Evolutionary conservation across 208 protist species (phyloP).

Genomic region (Leishmania turanica): DNA sequence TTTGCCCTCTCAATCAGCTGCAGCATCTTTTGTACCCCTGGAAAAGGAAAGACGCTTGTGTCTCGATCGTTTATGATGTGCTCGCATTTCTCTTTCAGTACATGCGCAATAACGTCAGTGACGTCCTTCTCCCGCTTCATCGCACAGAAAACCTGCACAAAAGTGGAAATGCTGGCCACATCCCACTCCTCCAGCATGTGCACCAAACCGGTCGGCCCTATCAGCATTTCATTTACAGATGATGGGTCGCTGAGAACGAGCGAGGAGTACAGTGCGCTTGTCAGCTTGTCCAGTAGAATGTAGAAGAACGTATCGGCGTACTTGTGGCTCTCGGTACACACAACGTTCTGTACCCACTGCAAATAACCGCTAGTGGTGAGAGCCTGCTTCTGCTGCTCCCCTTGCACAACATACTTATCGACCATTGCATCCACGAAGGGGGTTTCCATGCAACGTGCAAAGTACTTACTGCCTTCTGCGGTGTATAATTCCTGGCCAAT

Average conservation of each 20-base stretch:
- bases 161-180: slow-evolving; percentile 18
- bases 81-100: slow-evolving; percentile 22
- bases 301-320: slow-evolving; percentile 32
- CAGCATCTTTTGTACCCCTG: slow-evolving; percentile 27
- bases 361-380: slow-evolving; percentile 23
- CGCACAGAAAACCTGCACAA: slow-evolving; percentile 26
- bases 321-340: slow-evolving; percentile 16
- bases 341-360: slow-evolving; percentile 26
- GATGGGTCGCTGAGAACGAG: slow-evolving; percentile 21
- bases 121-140: slow-evolving; percentile 32
- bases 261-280: slow-evolving; percentile 25
- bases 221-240: slow-evolving; percentile 23
- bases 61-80: slow-evolving; percentile 8
- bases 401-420: slow-evolving; percentile 19
- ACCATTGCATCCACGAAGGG: slow-evolving; percentile 37
- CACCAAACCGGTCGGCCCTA: slow-evolving; percentile 21
- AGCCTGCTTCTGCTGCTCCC: slow-evolving; percentile 16
- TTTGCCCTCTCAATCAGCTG: slow-evolving; percentile 26
- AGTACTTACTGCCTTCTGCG: slow-evolving; percentile 28
- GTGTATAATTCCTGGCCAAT: slow-evolving; percentile 33
- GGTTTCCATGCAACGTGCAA: slow-evolving; percentile 29
- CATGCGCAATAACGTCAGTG: slow-evolving; percentile 22
- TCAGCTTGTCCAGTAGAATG: slow-evolving; percentile 30
- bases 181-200: slow-evolving; percentile 26
- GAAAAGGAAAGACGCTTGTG: slow-evolving; percentile 17